Percentiles rank a stretch among this genome's conserved stretches.
Evolutionary conservation across 768 basidiomycete genomes (phyloP).

Genomic region (Naematelia encephala): DNA sequence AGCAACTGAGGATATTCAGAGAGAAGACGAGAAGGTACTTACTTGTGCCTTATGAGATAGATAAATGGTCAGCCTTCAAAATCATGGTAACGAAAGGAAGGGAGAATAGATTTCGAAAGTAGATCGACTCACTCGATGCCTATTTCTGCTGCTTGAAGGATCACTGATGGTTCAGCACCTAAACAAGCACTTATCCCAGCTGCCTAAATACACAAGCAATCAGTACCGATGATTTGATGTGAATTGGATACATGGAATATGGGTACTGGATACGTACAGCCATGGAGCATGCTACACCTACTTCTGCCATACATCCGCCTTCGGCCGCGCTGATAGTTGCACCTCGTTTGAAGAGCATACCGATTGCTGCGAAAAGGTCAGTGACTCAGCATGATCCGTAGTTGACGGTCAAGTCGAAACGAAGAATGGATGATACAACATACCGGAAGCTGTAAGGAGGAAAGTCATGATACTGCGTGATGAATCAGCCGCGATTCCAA

Average conservation of each 20-base stretch:
- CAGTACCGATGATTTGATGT: neutral
- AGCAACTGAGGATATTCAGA: no score
- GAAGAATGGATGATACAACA: constrained; percentile 37
- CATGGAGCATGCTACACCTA: constrained; percentile 97
- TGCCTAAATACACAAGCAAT: constrained; percentile 49
- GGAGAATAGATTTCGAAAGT: no score
- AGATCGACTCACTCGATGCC: constrained; percentile 60
- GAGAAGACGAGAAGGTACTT: neutral
- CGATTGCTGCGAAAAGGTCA: constrained; percentile 65
- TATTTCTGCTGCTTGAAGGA: constrained; percentile 68
- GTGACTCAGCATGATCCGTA: no score
- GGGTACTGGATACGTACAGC: constrained; percentile 53
- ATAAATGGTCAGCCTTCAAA: neutral
- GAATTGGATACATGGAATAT: neutral
- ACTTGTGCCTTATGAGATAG: constrained; percentile 16
- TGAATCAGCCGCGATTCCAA: neutral
- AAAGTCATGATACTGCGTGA: constrained; percentile 65
- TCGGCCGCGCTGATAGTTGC: constrained; percentile 95
- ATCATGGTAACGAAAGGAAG: no score
- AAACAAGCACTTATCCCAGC: constrained; percentile 92
- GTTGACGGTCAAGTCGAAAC: neutral
- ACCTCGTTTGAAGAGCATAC: constrained; percentile 96
- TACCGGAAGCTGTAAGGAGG: constrained; percentile 77
- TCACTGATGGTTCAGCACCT: constrained; percentile 61
- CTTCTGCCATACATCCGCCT: constrained; percentile 62